A percentile compares a stretch with the other conserved stretches of the same genome.
phyloP scores from a whole-genome alignment of 345 rosid species.

The Melastoma malabathricum region DNA sequence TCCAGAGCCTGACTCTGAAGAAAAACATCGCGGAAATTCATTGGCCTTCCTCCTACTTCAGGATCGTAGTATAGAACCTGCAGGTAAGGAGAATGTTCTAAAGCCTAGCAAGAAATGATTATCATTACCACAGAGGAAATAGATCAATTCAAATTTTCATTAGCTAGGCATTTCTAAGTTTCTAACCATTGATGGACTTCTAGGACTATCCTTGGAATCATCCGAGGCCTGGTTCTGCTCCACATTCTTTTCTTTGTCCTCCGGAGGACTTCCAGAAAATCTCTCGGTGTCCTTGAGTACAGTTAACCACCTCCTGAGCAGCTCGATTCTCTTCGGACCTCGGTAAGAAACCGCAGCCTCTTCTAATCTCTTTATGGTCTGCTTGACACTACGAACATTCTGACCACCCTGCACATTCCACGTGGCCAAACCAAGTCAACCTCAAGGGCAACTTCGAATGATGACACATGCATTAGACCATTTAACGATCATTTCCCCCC shows the following conservation, averaged over 20 bases:
- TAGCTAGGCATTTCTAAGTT: slow-evolving; percentile 11
- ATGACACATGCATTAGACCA: too few relatives aligned
- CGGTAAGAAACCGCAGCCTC: slow-evolving; percentile 69
- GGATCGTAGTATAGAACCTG: slow-evolving; percentile 82
- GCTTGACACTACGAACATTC: slow-evolving; percentile 47
- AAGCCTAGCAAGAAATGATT: too few relatives aligned
- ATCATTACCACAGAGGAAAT: too few relatives aligned
- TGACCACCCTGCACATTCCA: slow-evolving; percentile 37
- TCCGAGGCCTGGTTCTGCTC: slow-evolving; percentile 34
- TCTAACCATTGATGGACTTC: slow-evolving; percentile 39
- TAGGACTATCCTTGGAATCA: slow-evolving; percentile 35
- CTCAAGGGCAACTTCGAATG: background rate
- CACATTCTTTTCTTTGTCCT: slow-evolving; percentile 25
- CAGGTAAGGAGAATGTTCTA: too few relatives aligned
- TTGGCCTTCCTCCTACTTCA: slow-evolving; percentile 68
- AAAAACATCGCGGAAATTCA: slow-evolving; percentile 82
- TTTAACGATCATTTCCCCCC: too few relatives aligned
- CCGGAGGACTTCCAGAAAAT: slow-evolving; percentile 18
- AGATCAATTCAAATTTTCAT: too few relatives aligned
- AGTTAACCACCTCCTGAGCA: slow-evolving; percentile 65
- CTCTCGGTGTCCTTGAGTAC: slow-evolving; percentile 65
- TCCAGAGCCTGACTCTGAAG: slow-evolving; percentile 96
- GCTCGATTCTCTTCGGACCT: slow-evolving; percentile 61
- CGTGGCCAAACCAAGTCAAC: slow-evolving; percentile 8
- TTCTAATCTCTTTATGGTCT: slow-evolving; percentile 71